phyloP scores from a whole-genome alignment of 495 filamentous ascomycete genomes.

The Durotheca rogersii region DNA sequence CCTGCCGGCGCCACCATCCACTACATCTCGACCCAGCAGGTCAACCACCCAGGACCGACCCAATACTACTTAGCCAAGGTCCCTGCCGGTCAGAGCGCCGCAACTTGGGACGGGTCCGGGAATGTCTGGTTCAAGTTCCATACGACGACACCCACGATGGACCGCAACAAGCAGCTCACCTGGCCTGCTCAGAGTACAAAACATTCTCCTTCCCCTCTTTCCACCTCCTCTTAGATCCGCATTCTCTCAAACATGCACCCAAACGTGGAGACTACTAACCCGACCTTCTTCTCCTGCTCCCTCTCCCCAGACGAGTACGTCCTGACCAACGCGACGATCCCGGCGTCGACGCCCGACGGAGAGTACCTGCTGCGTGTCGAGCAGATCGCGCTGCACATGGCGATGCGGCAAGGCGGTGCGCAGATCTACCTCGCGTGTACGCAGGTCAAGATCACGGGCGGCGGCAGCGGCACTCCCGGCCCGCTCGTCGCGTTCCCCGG shows the following conservation, averaged over 20 bases:
- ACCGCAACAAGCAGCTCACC: slow-evolving; percentile 41
- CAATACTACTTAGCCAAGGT: slow-evolving; percentile 53
- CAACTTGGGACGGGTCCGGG: slow-evolving; percentile 50
- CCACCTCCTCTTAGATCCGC: too few relatives aligned
- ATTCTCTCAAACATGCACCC: too few relatives aligned
- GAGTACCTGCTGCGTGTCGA: slow-evolving; percentile 61
- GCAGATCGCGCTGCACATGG: slow-evolving; percentile 54
- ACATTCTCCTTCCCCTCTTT: too few relatives aligned
- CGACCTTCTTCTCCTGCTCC: too few relatives aligned
- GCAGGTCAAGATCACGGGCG: slow-evolving; percentile 56
- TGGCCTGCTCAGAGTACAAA: slow-evolving; percentile 47
- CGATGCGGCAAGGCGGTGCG: slow-evolving; percentile 43
- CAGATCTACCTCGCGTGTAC: slow-evolving; percentile 58
- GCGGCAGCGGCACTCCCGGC: slow-evolving; percentile 47
- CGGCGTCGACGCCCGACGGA: slow-evolving; percentile 44
- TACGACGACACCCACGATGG: slow-evolving; percentile 42
- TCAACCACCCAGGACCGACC: slow-evolving; percentile 51
- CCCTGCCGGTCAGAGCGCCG: slow-evolving; percentile 41
- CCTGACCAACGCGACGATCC: slow-evolving; percentile 49
- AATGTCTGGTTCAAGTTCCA: slow-evolving; percentile 56
- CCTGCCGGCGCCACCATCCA: slow-evolving; percentile 48
- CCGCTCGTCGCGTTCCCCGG: slow-evolving; percentile 53
- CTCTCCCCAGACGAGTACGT: slow-evolving; percentile 36
- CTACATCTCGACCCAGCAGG: slow-evolving; percentile 47
- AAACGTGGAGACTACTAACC: neutral